Evolutionary conservation across 495 filamentous ascomycete genomes (phyloP).

Genomic region (Bathelium albidoporum): DNA sequence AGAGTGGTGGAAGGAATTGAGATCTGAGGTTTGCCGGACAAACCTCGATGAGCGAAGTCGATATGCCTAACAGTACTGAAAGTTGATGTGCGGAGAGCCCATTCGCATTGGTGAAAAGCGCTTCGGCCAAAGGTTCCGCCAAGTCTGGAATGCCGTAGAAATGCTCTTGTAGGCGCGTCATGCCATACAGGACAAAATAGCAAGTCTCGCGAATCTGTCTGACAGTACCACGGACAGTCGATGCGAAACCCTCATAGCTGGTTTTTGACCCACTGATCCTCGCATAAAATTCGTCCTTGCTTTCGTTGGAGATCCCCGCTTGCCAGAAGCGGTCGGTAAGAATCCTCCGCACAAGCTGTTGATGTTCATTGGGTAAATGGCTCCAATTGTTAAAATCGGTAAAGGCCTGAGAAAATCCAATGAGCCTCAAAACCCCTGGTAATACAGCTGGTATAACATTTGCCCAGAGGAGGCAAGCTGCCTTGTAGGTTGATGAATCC

Average conservation of each 20-base stretch:
- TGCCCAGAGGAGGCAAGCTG: conserved; percentile 70
- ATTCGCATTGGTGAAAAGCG: conserved; percentile 73
- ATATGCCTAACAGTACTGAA: conserved; percentile 76
- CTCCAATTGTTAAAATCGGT: conserved; percentile 81
- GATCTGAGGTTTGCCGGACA: conserved; percentile 68
- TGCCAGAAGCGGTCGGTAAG: conserved; percentile 98
- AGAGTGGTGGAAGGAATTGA: conserved; percentile 78
- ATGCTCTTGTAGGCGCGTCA: conserved; percentile 74
- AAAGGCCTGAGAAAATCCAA: conserved; percentile 88
- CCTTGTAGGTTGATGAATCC: conserved; percentile 52
- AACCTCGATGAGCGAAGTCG: conserved; percentile 77
- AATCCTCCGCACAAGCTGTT: conserved; percentile 64
- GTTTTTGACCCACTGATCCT: conserved; percentile 75
- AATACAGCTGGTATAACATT: conserved; percentile 72
- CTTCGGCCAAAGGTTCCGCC: conserved; percentile 70
- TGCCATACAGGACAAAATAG: conserved; percentile 87
- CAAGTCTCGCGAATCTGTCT: conserved; percentile 82
- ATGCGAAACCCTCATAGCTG: conserved; percentile 88
- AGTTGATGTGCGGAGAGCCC: conserved; percentile 87
- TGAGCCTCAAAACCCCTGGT: conserved; percentile 74
- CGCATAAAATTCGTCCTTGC: conserved; percentile 91
- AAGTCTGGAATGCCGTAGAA: conserved; percentile 86
- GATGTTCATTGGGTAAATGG: conserved; percentile 66
- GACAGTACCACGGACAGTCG: conserved; percentile 78
- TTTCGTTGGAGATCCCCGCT: conserved; percentile 89